A percentile compares a stretch with the other conserved stretches of the same genome.
Evolutionary conservation across 495 filamentous ascomycete species (phyloP).

Genomic region (Pyronema domesticum): DNA sequence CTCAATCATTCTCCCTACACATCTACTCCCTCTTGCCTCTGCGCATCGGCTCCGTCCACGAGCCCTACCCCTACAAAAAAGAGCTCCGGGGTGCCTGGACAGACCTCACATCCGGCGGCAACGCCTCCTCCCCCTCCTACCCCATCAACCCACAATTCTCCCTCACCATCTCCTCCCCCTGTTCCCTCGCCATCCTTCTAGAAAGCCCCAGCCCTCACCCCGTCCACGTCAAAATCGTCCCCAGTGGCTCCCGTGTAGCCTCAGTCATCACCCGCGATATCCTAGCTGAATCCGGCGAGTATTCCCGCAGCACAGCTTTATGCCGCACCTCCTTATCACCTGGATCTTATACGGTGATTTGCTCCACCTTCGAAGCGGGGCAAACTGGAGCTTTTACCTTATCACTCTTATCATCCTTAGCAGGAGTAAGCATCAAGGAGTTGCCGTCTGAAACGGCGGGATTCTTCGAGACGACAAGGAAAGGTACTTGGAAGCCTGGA

Average conservation of each 20-base stretch:
- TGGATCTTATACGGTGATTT: slow-evolving; percentile 72
- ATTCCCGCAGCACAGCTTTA: slow-evolving; percentile 58
- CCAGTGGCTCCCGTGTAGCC: slow-evolving; percentile 48
- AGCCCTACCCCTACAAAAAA: slow-evolving; percentile 37
- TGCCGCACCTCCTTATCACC: slow-evolving; percentile 32
- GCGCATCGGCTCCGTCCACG: slow-evolving; percentile 38
- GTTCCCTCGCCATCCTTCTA: slow-evolving; percentile 42
- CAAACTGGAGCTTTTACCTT: slow-evolving; percentile 61
- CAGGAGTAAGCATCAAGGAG: slow-evolving; percentile 33
- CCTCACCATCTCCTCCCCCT: slow-evolving; percentile 34
- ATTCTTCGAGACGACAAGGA: slow-evolving; percentile 10
- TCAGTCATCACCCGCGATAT: slow-evolving; percentile 57
- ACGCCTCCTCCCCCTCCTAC: slow-evolving; percentile 55
- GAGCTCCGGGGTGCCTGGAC: slow-evolving; percentile 52
- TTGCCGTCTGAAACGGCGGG: slow-evolving; percentile 32
- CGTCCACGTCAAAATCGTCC: slow-evolving; percentile 69
- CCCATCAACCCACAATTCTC: slow-evolving; percentile 68
- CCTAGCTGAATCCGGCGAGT: slow-evolving; percentile 61
- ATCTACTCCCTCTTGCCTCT: slow-evolving; percentile 50
- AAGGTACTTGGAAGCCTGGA: slow-evolving; percentile 14
- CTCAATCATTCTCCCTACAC: slow-evolving; percentile 68
- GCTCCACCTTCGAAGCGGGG: slow-evolving; percentile 67
- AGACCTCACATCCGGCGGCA: slow-evolving; percentile 62
- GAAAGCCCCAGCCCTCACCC: slow-evolving; percentile 45
- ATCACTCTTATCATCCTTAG: slow-evolving; percentile 35